phyloP scores from a whole-genome alignment of 108 stramenopile species.

The Bacterosira constricta region DNA sequence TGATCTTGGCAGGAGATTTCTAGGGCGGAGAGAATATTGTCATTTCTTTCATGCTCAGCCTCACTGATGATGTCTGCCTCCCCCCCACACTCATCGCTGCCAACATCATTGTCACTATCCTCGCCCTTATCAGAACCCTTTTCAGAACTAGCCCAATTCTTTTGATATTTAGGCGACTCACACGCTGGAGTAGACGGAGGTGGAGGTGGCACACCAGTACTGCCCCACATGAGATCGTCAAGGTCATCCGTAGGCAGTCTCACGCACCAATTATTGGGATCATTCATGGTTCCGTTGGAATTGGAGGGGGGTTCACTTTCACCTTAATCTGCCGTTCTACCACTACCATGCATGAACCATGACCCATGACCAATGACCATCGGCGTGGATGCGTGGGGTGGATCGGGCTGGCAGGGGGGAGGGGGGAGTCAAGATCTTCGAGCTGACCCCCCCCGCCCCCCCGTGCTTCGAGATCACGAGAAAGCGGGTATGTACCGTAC shows the following conservation, averaged over 20 bases:
- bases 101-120: background rate
- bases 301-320: background rate
- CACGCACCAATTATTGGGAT: conserved; percentile 5
- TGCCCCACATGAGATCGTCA: conserved; percentile 4
- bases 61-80: background rate
- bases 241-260: background rate
- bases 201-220: background rate
- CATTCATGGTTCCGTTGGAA: background rate
- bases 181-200: background rate
- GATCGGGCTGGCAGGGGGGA: no score
- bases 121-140: background rate
- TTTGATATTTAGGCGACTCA: background rate
- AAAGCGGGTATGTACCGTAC: no score
- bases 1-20: background rate
- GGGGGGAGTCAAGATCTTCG: no score
- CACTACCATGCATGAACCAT: background rate
- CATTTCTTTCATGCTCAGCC: conserved; percentile 4
- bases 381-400: no score
- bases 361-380: no score
- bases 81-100: background rate
- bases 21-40: conserved; percentile 38
- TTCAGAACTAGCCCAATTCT: background rate
- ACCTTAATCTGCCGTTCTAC: conserved; percentile 4
- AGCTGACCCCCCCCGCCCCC: no score
- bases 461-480: no score